Percentiles rank a stretch among this genome's conserved stretches.
These are phyloP conservation scores for Bryoglossum gracile DNA, from an alignment of 495 filamentous ascomycete genomes.

Conservation along the genomic window DNA sequence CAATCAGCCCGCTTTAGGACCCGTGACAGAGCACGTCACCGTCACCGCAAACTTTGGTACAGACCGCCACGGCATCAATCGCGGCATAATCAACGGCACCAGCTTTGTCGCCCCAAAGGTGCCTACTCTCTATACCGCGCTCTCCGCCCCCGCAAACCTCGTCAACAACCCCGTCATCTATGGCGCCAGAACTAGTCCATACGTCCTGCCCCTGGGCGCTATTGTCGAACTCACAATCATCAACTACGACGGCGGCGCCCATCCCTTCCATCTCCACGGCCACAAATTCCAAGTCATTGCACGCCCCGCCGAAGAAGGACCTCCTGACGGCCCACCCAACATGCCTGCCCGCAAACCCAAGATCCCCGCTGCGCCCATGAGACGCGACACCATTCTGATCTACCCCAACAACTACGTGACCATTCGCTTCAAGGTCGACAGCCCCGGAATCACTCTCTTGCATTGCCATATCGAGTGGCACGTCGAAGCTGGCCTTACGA, in stretches of 20 bases:
- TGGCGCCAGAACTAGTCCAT: constrained; percentile 56
- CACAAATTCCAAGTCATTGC: constrained; percentile 70
- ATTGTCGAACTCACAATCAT: constrained; percentile 74
- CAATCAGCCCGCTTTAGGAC: background rate
- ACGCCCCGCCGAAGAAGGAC: background rate
- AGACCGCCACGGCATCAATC: background rate
- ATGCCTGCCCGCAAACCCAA: constrained; percentile 15
- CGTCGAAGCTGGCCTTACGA: constrained; percentile 60
- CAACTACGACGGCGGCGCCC: constrained; percentile 59
- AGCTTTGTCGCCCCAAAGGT: constrained; percentile 68
- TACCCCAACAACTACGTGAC: constrained; percentile 47
- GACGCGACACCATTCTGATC: constrained; percentile 48
- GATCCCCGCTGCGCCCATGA: constrained; percentile 32
- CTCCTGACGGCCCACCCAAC: background rate
- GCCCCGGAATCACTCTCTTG: constrained; percentile 73
- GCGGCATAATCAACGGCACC: constrained; percentile 63
- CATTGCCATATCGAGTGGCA: constrained; percentile 85
- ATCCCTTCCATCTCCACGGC: constrained; percentile 55
- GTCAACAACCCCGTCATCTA: constrained; percentile 57
- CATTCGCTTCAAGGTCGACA: constrained; percentile 51
- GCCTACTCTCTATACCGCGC: constrained; percentile 69
- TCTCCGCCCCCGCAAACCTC: constrained; percentile 45
- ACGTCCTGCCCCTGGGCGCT: constrained; percentile 55
- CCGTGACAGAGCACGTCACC: background rate
- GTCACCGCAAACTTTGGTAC: background rate